Evolutionary conservation across 2,329 filamentous ascomycete genomes (phyloP), one percentile per base, ranked within the genome.

Genomic region (Cryoendolithus antarcticus): DNA sequence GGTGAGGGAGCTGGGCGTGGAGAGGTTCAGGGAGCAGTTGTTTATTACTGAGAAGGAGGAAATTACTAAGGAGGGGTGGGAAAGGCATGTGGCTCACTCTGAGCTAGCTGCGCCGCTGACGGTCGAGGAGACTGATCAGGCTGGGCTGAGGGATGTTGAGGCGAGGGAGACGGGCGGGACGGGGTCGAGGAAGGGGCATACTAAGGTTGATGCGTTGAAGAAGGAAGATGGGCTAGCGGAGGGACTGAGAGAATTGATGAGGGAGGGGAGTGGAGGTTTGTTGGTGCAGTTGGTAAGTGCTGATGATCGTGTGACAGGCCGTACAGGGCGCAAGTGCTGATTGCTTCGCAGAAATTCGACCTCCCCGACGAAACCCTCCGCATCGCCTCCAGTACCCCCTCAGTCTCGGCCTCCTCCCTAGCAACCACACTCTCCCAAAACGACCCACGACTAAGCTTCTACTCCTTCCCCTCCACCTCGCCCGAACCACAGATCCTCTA

Each of bases 381-480:
- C 52, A 70, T 89, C 8, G 75, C 76, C 1, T 66, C 71, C 3
- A 65, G 69, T 1, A 60, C 61, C 7, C 60, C 66, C 1, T 69
- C 72, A 1, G 65, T 71, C 11, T 69, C 71, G 4, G 73, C 84
- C 15, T 47, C 66, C 13, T 71, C 75, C 28, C 71, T 89, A 4
- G 63, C 72, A 24, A 34, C 11, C 21, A 41, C 34, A 8, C 27
- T 93, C 44, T 80, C 80, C 4, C 48, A 69, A 7, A 70, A 68
- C 12, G 80, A 86, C 58, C 84, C 84, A 4, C 72, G 84, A 32
- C 89, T 85, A 59, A 80, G 78, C 5, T 86, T 91, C 57, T 91
- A 80, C 67, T 72, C 78, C 21, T 82, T 77, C 59, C 65, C 61
- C 9, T 71, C 80, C 53, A 70, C 71, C 32, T 62, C 55, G 3